Evolutionary conservation across 352 stramenopile genomes (phyloP), one percentile per base, ranked within the genome.

Genomic region (Pseudoperonospora humuli): DNA sequence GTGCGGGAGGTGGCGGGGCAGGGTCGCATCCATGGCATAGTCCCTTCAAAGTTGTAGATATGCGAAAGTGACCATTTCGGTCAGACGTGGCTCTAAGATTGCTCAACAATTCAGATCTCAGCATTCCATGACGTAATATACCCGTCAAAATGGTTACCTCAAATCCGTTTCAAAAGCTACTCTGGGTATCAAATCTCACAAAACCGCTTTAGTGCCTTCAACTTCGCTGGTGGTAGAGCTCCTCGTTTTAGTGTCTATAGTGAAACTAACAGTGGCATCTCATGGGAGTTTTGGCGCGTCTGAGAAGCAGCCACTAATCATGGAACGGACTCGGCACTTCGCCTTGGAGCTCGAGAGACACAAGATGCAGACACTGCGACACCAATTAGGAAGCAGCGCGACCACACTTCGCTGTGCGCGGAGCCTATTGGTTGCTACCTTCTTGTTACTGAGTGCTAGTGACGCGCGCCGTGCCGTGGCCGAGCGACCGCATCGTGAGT

Each of bases 401-500:
- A 23, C 43, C 20, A 35, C 47, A 1, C n/a, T 64, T 5, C 43
- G 49, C 45, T 54, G 46, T 24, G 27, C 40, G 9, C 52, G 57
- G 28, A 42, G 54, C 8, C 33, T 72, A 15, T 24, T 72, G n/a
- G 20, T 44, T 14, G 33, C 54, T 33, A 9, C 50, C 0, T 59
- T 72, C 20, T 40, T 72, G 26, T 29, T 72, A 3, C 20, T 66
- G 2, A 62, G 58, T 37, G 58, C 58, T 24, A 66, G 58, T 19
- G 62, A 72, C 39, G 62, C 62, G 7, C 62, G 62, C 8, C 54
- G 62, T 15, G 62, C 53, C 0, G 50, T 72, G 18, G 62, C 62
- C 6, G 61, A 61, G 33, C 57, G 34, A 11, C 58, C 54, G 9
- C 61, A 69, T 39, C 50, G 62, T 72, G 39, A 14, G 62, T 59